phyloP scores from a whole-genome alignment of 257 asterid genomes.

The Capsicum pubescens region DNA sequence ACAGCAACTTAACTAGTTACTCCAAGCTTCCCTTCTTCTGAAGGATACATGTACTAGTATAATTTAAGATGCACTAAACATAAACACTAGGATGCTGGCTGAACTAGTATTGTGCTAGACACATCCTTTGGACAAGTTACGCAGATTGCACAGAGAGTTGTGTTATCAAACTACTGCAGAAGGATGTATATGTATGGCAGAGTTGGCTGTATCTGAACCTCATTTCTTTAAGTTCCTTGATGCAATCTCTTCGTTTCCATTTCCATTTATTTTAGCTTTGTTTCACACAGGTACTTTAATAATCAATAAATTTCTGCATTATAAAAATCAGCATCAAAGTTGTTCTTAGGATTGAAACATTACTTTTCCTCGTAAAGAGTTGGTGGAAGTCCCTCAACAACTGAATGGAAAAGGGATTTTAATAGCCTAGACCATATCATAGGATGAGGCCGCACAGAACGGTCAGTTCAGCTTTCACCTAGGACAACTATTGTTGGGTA shows the following conservation, averaged over 20 bases:
- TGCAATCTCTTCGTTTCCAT: background rate
- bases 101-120: background rate
- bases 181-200: background rate
- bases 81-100: background rate
- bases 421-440: background rate
- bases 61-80: background rate
- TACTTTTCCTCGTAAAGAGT: background rate
- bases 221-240: background rate
- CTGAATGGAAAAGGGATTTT: background rate
- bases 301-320: background rate
- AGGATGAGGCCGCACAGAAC: conserved; percentile 1
- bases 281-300: background rate
- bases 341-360: background rate
- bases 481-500: background rate
- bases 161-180: background rate
- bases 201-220: background rate
- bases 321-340: background rate
- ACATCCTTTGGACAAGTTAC: background rate
- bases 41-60: background rate
- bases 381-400: background rate
- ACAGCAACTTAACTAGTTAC: too few relatives aligned
- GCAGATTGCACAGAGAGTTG: background rate
- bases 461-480: background rate
- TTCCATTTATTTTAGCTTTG: background rate
- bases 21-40: background rate